These are phyloP conservation scores for Suhomyces chickasaworum DNA, from an alignment of 1,139 yeast genomes.

Conservation along the genomic window DNA sequence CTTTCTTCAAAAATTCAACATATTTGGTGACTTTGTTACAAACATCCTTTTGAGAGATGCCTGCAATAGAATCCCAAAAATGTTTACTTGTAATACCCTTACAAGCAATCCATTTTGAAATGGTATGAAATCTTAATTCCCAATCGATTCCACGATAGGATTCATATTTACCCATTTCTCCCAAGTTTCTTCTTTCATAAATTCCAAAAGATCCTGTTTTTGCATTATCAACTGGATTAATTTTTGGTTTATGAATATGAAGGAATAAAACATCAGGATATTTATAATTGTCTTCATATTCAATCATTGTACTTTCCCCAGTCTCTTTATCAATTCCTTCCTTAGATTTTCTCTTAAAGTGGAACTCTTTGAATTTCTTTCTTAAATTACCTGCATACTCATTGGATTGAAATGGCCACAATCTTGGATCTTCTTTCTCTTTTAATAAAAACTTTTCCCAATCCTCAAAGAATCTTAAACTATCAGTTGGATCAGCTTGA, in stretches of 20 bases:
- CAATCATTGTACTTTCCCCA: conserved; percentile 6
- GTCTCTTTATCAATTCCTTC: conserved; percentile 4
- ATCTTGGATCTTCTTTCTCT: conserved; percentile 30
- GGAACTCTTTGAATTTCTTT: conserved; percentile 23
- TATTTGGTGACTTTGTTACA: conserved; percentile 30
- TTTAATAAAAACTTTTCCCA: conserved; percentile 32
- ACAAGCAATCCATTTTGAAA: conserved; percentile 41
- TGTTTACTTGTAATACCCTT: conserved; percentile 27
- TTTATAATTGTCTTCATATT: conserved; percentile 14
- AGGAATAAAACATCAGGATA: conserved; percentile 36
- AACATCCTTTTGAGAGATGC: conserved; percentile 24
- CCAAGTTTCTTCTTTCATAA: conserved; percentile 27
- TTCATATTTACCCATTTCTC: conserved; percentile 20
- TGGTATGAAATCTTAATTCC: conserved; percentile 40
- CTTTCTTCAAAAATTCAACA: conserved; percentile 31
- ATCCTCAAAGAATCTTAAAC: conserved; percentile 24
- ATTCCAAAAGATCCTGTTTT: conserved; percentile 22
- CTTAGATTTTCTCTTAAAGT: conserved; percentile 12
- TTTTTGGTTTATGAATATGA: conserved; percentile 47
- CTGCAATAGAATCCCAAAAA: conserved; percentile 28
- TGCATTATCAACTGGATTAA: conserved; percentile 34
- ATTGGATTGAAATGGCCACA: conserved; percentile 36
- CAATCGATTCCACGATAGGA: conserved; percentile 29
- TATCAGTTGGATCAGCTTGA: conserved; percentile 36
- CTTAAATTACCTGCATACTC: conserved; percentile 26